Evolutionary conservation across 345 rosid genomes (phyloP).

Genomic region (Geranium rotundifolium): DNA sequence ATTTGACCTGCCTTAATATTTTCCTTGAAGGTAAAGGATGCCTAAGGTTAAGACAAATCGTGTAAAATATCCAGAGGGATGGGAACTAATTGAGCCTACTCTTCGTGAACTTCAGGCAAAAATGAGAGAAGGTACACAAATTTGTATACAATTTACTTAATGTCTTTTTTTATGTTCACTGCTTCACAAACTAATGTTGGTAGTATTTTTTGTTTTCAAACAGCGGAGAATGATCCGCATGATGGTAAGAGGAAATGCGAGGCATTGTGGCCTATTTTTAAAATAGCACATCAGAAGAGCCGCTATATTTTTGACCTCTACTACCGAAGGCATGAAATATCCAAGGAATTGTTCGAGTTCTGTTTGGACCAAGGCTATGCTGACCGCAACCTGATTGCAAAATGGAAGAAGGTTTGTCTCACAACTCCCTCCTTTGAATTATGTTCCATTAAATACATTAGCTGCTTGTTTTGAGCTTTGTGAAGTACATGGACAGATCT

Average conservation of each 20-base stretch:
- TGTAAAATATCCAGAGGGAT: conserved; percentile 59
- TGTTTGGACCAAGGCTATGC: conserved; percentile 70
- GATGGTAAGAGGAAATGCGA: conserved; percentile 82
- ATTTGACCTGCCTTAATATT: neutral
- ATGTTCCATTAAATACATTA: neutral
- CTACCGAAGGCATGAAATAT: conserved; percentile 53
- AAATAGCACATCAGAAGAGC: conserved; percentile 71
- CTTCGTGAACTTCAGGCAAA: conserved; percentile 49
- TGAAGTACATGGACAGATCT: no score
- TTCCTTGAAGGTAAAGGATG: conserved; percentile 28
- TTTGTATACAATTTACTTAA: neutral
- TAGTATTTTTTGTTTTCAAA: conserved; percentile 2
- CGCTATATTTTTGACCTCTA: conserved; percentile 62
- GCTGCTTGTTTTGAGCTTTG: neutral
- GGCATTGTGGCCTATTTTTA: conserved; percentile 67
- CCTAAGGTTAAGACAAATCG: conserved; percentile 70
- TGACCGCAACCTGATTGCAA: conserved; percentile 53
- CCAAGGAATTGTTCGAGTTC: conserved; percentile 65
- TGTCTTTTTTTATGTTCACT: neutral
- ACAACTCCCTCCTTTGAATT: neutral
- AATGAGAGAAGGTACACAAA: conserved; percentile 66
- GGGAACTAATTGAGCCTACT: conserved; percentile 79
- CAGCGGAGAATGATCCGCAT: conserved; percentile 73
- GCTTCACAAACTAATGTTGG: neutral
- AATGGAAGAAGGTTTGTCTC: conserved; percentile 48